Percentiles rank a stretch among this genome's conserved stretches.
These are phyloP conservation scores for Solanum sitiens DNA, from an alignment of 257 asterid genomes.

Conservation along the genomic window DNA sequence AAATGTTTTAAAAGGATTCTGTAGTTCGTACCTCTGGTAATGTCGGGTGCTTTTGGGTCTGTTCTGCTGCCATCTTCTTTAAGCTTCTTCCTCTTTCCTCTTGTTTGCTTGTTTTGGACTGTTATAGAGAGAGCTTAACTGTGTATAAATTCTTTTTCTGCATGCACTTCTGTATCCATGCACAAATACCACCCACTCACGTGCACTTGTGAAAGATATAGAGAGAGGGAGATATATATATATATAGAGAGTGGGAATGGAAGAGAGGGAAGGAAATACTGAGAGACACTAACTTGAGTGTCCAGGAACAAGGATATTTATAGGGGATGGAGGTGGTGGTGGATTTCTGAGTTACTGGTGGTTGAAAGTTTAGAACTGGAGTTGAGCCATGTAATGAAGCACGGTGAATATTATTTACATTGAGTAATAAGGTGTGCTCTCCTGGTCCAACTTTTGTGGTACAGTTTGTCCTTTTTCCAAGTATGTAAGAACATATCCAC, in stretches of 20 bases:
- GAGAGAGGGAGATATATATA: background rate
- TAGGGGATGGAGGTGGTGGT: constrained; percentile 31
- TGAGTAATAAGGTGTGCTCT: constrained; percentile 15
- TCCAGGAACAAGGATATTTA: constrained; percentile 23
- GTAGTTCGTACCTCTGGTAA: constrained; percentile 48
- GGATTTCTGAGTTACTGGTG: constrained; percentile 16
- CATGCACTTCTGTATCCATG: constrained; percentile 25
- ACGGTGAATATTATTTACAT: constrained; percentile 14
- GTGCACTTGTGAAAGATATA: background rate
- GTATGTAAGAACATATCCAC: constrained; percentile 44
- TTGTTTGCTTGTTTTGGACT: constrained; percentile 23
- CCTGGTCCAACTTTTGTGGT: constrained; percentile 20
- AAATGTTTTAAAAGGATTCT: constrained; percentile 7
- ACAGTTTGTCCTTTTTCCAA: constrained; percentile 43
- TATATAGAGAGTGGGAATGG: background rate
- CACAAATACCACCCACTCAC: constrained; percentile 6
- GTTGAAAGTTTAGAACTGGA: constrained; percentile 4
- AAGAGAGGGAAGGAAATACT: background rate
- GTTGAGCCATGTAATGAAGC: constrained; percentile 8
- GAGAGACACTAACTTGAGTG: constrained; percentile 9
- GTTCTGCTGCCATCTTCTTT: constrained; percentile 40
- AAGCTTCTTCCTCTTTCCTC: constrained; percentile 14
- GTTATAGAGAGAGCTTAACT: constrained; percentile 10
- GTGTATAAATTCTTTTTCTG: constrained; percentile 2
- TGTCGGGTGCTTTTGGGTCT: constrained; percentile 38